Evolutionary conservation across 106 monocot genomes (phyloP), one percentile per base, ranked within the genome.

Genomic region (Cymbidium sinense): DNA sequence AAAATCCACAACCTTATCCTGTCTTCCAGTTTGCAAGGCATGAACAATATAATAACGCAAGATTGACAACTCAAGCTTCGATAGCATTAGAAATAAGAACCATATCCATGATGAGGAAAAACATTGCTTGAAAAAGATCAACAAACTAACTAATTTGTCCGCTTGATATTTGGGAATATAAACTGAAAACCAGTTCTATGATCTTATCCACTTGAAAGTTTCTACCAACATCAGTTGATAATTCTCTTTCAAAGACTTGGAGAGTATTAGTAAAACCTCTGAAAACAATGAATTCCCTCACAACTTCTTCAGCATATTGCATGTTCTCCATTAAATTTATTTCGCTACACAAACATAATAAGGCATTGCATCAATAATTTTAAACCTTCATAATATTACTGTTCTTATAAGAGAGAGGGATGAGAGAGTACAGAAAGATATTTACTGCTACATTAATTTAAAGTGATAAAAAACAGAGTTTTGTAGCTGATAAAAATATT

Each of bases 271-370:
- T 94, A 69, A 98, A 98, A 50, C 98, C 98, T 82, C 94, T 88
- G 79, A 98, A 98, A 15, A 94, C 81, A 70, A 98, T 90, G 82
- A 98, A 98, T 78, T 98, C 98, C 70, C 90, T 89, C 67, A 98
- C 51, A 77, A 98, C 88, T 58, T 90, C 92, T 84, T 98, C 96
- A 55, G 94, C 94, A 82, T 88, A 92, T 18, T 81, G 89, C 90
- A 98, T 94, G 70, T 98, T 98, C 79, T 98, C 96, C 96, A 98
- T 98, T 43, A 6, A 20, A 11, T 72, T 20, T 36, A 17, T 65
- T 50, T 28, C 58, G 8, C 47, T 82, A 79, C 77, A 74, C 67
- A 75, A 69, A 71, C 61, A 75, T 18, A 12, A 50, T 30, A 34
- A 54, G 58, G 9, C 39, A 36, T 27, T n/a, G 19, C 30, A 31